Evolutionary conservation across 1,284 basidiomycete genomes (phyloP).

Genomic region (Ganoderma sinense): DNA sequence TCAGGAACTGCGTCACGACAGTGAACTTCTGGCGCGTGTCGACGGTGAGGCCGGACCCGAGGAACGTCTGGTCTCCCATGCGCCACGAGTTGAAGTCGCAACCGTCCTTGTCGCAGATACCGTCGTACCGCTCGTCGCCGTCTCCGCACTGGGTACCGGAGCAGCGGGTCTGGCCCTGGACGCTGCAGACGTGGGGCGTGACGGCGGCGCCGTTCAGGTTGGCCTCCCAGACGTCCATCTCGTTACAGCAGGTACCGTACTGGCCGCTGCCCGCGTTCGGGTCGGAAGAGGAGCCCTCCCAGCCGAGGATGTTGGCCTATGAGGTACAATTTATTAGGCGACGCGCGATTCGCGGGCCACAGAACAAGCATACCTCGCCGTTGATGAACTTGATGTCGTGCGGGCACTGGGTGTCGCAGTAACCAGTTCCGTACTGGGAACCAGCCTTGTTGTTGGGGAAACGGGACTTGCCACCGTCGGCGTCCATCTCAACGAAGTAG

Average conservation of each 20-base stretch:
- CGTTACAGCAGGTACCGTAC: conserved; percentile 60
- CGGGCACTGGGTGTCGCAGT: conserved; percentile 67
- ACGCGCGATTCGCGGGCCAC: not conserved
- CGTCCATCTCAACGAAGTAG: conserved; percentile 54
- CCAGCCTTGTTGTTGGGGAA: conserved; percentile 63
- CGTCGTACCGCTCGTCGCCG: conserved; percentile 43
- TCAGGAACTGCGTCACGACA: conserved; percentile 64
- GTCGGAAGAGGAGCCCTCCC: conserved; percentile 39
- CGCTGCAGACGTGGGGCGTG: conserved; percentile 59
- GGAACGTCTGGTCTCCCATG: conserved; percentile 57
- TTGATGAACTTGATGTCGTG: conserved; percentile 64
- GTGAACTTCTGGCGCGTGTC: conserved; percentile 56
- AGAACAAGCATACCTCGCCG: conserved; percentile 48
- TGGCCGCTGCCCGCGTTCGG: conserved; percentile 48
- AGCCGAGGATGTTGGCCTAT: conserved; percentile 46
- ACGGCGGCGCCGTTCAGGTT: conserved; percentile 57
- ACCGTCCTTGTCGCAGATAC: conserved; percentile 58
- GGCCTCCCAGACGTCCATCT: conserved; percentile 70
- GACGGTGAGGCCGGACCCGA: conserved; percentile 52
- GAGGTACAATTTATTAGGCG: conserved; percentile 32
- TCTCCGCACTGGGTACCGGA: conserved; percentile 43
- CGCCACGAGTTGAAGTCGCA: conserved; percentile 67
- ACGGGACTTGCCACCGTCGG: conserved; percentile 59
- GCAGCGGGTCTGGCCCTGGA: conserved; percentile 48
- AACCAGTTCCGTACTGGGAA: conserved; percentile 63